These are phyloP conservation scores for Lipomyces mesembrius DNA, from an alignment of 805 yeast species.

Conservation along the genomic window DNA sequence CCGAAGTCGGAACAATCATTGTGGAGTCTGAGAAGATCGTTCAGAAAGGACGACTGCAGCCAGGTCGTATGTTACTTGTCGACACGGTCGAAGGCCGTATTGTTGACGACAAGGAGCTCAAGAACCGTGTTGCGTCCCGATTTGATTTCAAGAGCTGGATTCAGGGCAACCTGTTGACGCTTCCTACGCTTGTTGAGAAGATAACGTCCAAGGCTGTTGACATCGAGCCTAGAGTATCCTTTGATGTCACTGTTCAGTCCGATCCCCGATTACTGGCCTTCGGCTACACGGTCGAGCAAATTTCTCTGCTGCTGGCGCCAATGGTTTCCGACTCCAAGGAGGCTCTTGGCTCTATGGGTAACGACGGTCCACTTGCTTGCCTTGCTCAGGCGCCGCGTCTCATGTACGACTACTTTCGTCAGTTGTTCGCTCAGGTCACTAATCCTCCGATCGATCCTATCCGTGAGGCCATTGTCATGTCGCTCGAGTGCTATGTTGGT, in stretches of 20 bases:
- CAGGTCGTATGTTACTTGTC: constrained; percentile 94
- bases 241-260: constrained; percentile 59
- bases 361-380: constrained; percentile 94
- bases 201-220: constrained; percentile 49
- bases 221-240: constrained; percentile 37
- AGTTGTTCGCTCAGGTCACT: constrained; percentile 96
- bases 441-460: constrained; percentile 99
- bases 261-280: constrained; percentile 85
- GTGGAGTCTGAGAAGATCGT: constrained; percentile 80
- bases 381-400: constrained; percentile 89
- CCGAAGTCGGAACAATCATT: constrained; percentile 96
- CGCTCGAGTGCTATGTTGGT: constrained; percentile 94
- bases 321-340: constrained; percentile 94
- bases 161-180: constrained; percentile 78
- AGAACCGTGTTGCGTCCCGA: constrained; percentile 74
- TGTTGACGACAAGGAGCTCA: constrained; percentile 90
- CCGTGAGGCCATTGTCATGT: constrained; percentile 95
- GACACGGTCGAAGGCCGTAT: constrained; percentile 92
- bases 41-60: constrained; percentile 91
- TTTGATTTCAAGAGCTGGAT: constrained; percentile 95
- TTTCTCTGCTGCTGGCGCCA: constrained; percentile 80
- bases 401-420: constrained; percentile 91
- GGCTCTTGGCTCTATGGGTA: constrained; percentile 98
- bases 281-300: constrained; percentile 94
- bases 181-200: constrained; percentile 73